Evolutionary conservation across 75 land plant species (phyloP), one percentile per base, ranked within the genome.

Genomic region (Sequoia sempervirens): DNA sequence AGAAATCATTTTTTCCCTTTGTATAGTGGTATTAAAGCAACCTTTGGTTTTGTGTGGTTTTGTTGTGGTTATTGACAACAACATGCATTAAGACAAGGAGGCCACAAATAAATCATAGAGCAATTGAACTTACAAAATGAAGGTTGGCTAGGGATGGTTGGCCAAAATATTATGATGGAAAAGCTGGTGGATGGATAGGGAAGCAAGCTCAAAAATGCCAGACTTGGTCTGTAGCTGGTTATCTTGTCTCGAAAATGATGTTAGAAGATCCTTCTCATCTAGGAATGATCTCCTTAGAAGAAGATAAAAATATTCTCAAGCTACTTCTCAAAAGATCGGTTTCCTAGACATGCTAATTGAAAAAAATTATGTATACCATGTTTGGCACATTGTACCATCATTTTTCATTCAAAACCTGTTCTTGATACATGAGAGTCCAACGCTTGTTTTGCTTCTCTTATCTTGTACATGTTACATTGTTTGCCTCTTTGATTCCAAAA

Each of bases 81-180:
- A 95, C 96, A 11, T 90, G 90, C 56, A 93, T 94, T 4, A 94
- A 94, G 83, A 85, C 84, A 8, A 92, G 93, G 36, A 81, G 93
- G 56, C 93, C 93, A 12, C 88, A 88, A 41, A 89, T 94, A 56
- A 93, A 93, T 14, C 84, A 90, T 30, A 84, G 89, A 40, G 95
- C 95, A 15, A 88, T 93, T 52, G 95, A 93, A n/a, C 86, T 93
- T 7, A 88, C 87, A 14, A 95, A 94, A 61, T 56, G 73, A 74
- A 78, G 96, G 80, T 37, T 94, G 53, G 69, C 46, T 20, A 89
- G 92, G 76, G 96, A 94, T 81, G 84, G 89, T 32, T 93, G 96
- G 96, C 96, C 96, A 1, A 95, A 94, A 74, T 94, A 94, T 61
- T 94, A 94, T 80, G 96, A 94, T 80, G 96, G 96, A 26, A 94